These are phyloP conservation scores for Moesziomyces aphidis DNA, from an alignment of 1,284 basidiomycete genomes.

Conservation along the genomic window DNA sequence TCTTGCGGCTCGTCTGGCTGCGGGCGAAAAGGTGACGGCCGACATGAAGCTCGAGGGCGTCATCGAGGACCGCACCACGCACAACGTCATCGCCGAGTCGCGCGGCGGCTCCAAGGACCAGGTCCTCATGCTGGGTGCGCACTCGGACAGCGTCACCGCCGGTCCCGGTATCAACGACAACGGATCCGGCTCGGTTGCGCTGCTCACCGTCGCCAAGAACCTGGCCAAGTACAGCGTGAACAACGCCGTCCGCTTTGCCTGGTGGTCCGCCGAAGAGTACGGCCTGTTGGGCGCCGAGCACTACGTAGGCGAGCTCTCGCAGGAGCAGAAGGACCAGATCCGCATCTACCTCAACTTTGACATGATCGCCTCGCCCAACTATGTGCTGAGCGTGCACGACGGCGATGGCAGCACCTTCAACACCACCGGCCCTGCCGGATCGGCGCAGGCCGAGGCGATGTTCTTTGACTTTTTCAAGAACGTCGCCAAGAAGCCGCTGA, in stretches of 20 bases:
- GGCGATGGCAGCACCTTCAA: conserved; percentile 35
- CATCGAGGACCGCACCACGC: conserved; percentile 25
- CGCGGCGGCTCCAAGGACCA: conserved; percentile 23
- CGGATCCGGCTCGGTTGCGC: conserved; percentile 35
- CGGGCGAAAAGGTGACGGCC: conserved; percentile 27
- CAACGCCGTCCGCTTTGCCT: conserved; percentile 40
- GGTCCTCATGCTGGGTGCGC: conserved; percentile 36
- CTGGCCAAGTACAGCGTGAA: conserved; percentile 30
- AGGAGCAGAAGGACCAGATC: conserved; percentile 28
- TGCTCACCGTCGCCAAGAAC: conserved; percentile 37
- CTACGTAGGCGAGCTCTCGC: conserved; percentile 26
- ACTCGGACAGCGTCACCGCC: conserved; percentile 36
- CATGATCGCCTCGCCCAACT: conserved; percentile 48
- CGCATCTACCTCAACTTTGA: conserved; percentile 44
- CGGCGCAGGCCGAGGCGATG: conserved; percentile 27
- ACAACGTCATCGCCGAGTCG: conserved; percentile 47
- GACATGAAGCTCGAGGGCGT: conserved; percentile 29
- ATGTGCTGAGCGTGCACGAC: conserved; percentile 34
- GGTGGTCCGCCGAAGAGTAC: conserved; percentile 45
- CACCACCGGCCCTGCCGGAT: conserved; percentile 31
- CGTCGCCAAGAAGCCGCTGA: conserved; percentile 26
- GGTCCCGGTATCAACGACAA: conserved; percentile 50
- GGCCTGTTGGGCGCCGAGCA: conserved; percentile 38
- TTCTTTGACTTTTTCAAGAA: conserved; percentile 36
- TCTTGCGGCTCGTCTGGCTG: conserved; percentile 16